Percentiles rank a stretch among this genome's conserved stretches.
These are phyloP conservation scores for Pseudopyrenochaeta lycopersici DNA, from an alignment of 2,329 filamentous ascomycete species.

Conservation along the genomic window DNA sequence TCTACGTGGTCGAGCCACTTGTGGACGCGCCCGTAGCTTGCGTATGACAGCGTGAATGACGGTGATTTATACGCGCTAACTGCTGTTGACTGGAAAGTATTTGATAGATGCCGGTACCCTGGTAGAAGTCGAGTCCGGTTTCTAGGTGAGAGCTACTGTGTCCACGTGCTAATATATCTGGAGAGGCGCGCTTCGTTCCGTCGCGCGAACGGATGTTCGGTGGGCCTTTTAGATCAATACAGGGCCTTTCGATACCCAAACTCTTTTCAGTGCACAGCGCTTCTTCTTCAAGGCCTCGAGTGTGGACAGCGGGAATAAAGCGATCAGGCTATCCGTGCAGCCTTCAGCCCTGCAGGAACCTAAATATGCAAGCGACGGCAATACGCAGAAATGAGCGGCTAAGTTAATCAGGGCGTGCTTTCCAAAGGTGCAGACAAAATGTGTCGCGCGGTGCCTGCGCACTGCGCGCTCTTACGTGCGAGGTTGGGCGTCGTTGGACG, in stretches of 20 bases:
- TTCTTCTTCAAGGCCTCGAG: not conserved
- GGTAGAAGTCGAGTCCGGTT: conserved; percentile 5
- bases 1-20: conserved; percentile 28
- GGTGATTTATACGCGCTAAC: conserved; percentile 6
- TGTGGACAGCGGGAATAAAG: conserved; percentile 12
- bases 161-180: conserved; percentile 9
- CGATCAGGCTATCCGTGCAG: conserved; percentile 12
- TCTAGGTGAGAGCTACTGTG: conserved; percentile 1
- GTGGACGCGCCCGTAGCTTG: conserved; percentile 16
- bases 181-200: conserved; percentile 9
- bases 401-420: conserved; percentile 2
- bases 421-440: conserved; percentile 11
- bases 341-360: conserved; percentile 7
- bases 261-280: conserved; percentile 1
- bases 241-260: conserved; percentile 1
- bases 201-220: not conserved
- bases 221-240: too few relatives aligned
- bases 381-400: conserved; percentile 20
- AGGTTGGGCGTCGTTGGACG: conserved; percentile 35
- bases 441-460: conserved; percentile 22
- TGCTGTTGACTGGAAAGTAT: conserved; percentile 9
- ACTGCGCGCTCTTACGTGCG: conserved; percentile 31
- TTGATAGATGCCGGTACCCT: not conserved
- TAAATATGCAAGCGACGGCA: conserved; percentile 13
- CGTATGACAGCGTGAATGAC: conserved; percentile 15